Evolutionary conservation across 2,329 filamentous ascomycete species (phyloP).

Genomic region (Amphichorda felina): DNA sequence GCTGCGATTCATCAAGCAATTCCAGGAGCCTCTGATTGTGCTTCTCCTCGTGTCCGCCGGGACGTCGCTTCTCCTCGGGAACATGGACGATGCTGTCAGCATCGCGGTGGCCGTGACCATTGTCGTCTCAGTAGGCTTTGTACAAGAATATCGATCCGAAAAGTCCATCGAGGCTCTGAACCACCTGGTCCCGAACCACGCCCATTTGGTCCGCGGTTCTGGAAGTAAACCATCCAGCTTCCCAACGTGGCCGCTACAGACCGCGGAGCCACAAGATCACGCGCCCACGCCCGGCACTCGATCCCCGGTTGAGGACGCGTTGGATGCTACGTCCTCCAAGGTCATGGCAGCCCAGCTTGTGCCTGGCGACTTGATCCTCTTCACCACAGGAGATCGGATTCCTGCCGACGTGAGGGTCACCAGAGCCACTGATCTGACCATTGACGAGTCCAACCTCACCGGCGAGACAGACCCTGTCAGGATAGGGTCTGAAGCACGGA

Average conservation of each 20-base stretch:
- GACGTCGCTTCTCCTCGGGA: constrained; percentile 82
- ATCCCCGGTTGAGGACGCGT: constrained; percentile 47
- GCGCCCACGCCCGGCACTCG: constrained; percentile 29
- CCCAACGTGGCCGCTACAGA: constrained; percentile 35
- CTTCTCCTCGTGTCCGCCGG: constrained; percentile 82
- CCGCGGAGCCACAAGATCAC: constrained; percentile 32
- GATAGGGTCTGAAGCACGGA: constrained; percentile 54
- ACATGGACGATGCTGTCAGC: constrained; percentile 88
- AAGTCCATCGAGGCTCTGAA: constrained; percentile 94
- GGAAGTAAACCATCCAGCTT: constrained; percentile 19
- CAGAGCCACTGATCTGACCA: constrained; percentile 76
- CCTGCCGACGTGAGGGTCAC: constrained; percentile 94
- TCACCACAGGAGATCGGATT: constrained; percentile 91
- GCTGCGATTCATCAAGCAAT: constrained; percentile 91
- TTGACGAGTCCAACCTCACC: constrained; percentile 93
- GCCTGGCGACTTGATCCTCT: constrained; percentile 83
- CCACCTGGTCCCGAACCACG: constrained; percentile 87
- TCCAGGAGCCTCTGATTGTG: constrained; percentile 89
- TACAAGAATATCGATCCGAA: constrained; percentile 95
- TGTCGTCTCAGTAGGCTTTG: constrained; percentile 88
- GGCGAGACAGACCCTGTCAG: constrained; percentile 91
- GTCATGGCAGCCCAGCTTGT: constrained; percentile 83
- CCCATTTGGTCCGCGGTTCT: constrained; percentile 72
- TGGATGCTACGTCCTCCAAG: constrained; percentile 67
- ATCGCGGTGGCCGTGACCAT: constrained; percentile 95